phyloP scores from a whole-genome alignment of 1,284 basidiomycete genomes.

The Vanrija pseudolonga region DNA sequence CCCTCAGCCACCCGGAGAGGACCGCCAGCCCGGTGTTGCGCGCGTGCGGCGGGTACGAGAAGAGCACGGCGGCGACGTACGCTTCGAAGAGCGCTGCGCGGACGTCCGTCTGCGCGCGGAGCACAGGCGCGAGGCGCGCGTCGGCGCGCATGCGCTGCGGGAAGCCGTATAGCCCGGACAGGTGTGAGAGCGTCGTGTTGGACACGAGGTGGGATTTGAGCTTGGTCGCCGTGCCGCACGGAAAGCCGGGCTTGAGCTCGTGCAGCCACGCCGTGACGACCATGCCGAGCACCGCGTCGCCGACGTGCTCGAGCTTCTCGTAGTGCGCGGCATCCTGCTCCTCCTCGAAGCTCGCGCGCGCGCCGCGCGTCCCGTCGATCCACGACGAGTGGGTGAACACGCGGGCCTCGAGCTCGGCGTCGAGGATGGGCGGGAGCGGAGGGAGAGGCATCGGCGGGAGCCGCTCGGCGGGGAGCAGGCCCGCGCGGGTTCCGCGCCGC shows the following conservation, averaged over 20 bases:
- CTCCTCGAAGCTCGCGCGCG: constrained; percentile 34
- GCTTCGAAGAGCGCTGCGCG: constrained; percentile 45
- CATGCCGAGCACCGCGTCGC: constrained; percentile 43
- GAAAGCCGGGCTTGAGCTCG: constrained; percentile 34
- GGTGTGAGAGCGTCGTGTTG: constrained; percentile 42
- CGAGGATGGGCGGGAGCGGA: constrained; percentile 31
- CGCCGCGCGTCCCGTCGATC: constrained; percentile 26
- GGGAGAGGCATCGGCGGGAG: constrained; percentile 41
- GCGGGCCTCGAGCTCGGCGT: constrained; percentile 26
- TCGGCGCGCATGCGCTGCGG: constrained; percentile 35
- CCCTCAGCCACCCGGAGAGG: constrained; percentile 39
- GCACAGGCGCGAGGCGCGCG: constrained; percentile 28
- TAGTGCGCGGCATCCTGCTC: constrained; percentile 26
- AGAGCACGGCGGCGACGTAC: constrained; percentile 43
- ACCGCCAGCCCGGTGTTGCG: constrained; percentile 22
- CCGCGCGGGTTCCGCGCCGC: constrained; percentile 16
- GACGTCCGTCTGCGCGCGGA: constrained; percentile 40
- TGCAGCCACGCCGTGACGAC: constrained; percentile 46
- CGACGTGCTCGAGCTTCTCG: constrained; percentile 47
- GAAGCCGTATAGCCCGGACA: constrained; percentile 40
- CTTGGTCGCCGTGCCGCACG: constrained; percentile 42
- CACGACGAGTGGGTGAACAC: constrained; percentile 34
- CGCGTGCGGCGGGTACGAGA: constrained; percentile 28
- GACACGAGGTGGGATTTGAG: constrained; percentile 46
- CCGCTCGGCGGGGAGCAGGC: constrained; percentile 39